A percentile compares a stretch with the other conserved stretches of the same genome.
These are phyloP conservation scores for Lipomyces kockii DNA, from an alignment of 805 yeast species.

Conservation along the genomic window DNA sequence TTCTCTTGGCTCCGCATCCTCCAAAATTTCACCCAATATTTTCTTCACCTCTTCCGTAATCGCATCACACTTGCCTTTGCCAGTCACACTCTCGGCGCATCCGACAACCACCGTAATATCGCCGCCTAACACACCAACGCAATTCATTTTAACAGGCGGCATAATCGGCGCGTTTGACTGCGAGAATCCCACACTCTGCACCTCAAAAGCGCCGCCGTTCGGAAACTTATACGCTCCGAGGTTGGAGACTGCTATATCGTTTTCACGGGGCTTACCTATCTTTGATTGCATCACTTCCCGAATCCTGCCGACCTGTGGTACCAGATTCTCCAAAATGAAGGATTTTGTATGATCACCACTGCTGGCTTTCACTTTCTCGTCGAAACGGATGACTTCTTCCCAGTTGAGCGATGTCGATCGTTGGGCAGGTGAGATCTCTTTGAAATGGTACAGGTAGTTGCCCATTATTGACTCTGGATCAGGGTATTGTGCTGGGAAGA, in stretches of 20 bases:
- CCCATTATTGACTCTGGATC: constrained; percentile 13
- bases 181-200: constrained; percentile 9
- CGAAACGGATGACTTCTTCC: constrained; percentile 16
- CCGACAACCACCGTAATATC: constrained; percentile 5
- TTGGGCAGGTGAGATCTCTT: constrained; percentile 8
- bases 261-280: constrained; percentile 5
- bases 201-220: background rate
- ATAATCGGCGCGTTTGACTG: constrained; percentile 14
- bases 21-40: constrained; percentile 1
- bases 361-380: background rate
- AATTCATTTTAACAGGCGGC: constrained; percentile 13
- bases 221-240: constrained; percentile 17
- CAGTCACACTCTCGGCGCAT: constrained; percentile 11
- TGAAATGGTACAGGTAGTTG: constrained; percentile 10
- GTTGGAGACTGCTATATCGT: constrained; percentile 17
- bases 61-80: constrained; percentile 14
- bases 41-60: background rate
- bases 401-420: constrained; percentile 2
- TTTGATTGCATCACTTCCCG: constrained; percentile 1
- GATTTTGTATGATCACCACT: background rate
- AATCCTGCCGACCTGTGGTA: constrained; percentile 11
- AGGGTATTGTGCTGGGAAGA: background rate
- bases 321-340: background rate
- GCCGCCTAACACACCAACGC: constrained; percentile 18
- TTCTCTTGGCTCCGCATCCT: background rate